Base-by-base conservation (phyloP, 805 yeast genomes). In the Priceomyces castillae region DNA sequence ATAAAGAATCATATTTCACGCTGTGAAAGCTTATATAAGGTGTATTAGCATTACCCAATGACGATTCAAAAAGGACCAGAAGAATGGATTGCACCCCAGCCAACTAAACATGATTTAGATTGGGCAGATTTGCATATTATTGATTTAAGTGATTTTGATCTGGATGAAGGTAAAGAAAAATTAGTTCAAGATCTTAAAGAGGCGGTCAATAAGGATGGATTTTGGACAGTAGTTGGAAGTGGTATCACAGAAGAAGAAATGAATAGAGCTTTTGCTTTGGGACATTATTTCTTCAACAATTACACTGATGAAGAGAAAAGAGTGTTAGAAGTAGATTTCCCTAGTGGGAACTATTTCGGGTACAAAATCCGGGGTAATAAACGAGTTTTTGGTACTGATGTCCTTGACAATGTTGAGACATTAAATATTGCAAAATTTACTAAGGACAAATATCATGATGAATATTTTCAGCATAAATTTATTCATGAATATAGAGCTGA, bases 401-500 rank as follows among this genome's bases (percentile, higher is more conserved):
- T 63, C 3, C 46, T 39, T 16, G 68, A 64, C 39, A 59, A 62
- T 38, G 53, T 59, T 3, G 68, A 64, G 43, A 58, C 61, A 0
- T 51, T 62, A 42, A 64, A 63, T 41, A 58, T 64, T 30, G 64
- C 69, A 23, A 64, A 64, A 43, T 63, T 64, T 53, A 59, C 61
- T 28, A 46, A 51, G 25, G 51, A 50, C 30, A 50, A 50, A 4
- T 44, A 44, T 16, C 57, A 50, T 34, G 58, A 54, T 10, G 41
- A 49, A 19, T 54, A 46, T 40, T 52, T 42, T 40, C 47, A 51
- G 28, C 54, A 53, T 20, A 46, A 51, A n/a, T 54, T 61, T 40
- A 51, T 62, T 20, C 56, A 61, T 23, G 48, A 53, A 18, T 52
- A 54, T 47, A 41, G 54, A 20, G 47, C 46, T 14, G 53, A 54